These are phyloP conservation scores for Zymoseptoria brevis DNA, from an alignment of 2,329 filamentous ascomycete genomes.

Conservation along the genomic window DNA sequence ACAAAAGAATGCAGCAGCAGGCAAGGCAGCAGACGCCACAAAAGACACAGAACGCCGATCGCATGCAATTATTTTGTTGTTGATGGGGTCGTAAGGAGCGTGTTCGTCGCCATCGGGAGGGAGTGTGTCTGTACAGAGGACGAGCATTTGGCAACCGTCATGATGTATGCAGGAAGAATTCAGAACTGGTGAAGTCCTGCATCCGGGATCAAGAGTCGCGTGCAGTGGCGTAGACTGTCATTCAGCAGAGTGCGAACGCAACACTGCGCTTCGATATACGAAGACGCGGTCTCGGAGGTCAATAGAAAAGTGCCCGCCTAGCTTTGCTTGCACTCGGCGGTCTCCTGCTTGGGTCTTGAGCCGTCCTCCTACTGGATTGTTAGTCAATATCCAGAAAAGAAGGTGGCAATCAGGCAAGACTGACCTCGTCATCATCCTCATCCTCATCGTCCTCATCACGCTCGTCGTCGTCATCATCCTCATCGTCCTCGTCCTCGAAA, in stretches of 20 bases:
- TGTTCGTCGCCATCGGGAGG: not conserved
- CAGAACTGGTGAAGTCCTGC: not conserved
- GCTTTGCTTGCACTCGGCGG: slow-evolving; percentile 94
- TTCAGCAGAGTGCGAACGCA: not conserved
- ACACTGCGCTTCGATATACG: not conserved
- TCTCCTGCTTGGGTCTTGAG: slow-evolving; percentile 86
- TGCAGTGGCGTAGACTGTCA: not conserved
- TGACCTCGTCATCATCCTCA: slow-evolving; percentile 45
- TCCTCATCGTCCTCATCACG: slow-evolving; percentile 72
- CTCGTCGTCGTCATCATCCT: slow-evolving; percentile 79
- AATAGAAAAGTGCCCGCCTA: slow-evolving; percentile 35
- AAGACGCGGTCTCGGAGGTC: not conserved
- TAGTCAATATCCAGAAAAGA: slow-evolving; percentile 15
- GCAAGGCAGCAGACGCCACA: not conserved
- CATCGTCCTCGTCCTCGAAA: slow-evolving; percentile 84
- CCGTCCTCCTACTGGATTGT: slow-evolving; percentile 62
- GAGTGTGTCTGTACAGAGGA: not conserved
- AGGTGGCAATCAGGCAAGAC: slow-evolving; percentile 5
- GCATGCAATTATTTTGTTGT: slow-evolving; percentile 1
- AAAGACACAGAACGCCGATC: slow-evolving; percentile 2
- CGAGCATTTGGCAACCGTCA: not conserved
- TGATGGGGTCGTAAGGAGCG: not conserved
- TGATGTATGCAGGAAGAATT: not conserved
- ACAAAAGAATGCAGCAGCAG: not conserved
- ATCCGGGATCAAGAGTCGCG: not conserved